These are phyloP conservation scores for Pestalotiopsis fici DNA, from an alignment of 2,329 filamentous ascomycete genomes.

Conservation along the genomic window DNA sequence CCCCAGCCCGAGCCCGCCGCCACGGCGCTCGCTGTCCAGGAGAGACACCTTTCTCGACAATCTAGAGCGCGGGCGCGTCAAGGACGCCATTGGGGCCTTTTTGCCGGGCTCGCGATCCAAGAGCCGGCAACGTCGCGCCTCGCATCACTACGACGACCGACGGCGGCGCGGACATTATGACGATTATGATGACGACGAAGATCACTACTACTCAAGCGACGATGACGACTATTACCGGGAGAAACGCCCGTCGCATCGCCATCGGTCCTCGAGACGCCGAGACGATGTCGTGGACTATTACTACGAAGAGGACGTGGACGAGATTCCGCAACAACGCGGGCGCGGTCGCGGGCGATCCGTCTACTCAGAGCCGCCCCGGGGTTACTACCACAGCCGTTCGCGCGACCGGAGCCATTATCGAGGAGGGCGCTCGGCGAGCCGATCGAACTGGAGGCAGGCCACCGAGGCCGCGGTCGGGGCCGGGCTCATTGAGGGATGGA, in stretches of 20 bases:
- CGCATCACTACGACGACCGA: neutral
- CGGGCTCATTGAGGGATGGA: conserved; percentile 22
- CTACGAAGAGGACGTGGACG: neutral
- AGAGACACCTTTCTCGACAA: neutral
- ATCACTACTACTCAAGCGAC: neutral
- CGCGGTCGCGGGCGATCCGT: neutral
- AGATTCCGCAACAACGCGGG: neutral
- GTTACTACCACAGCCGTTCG: neutral
- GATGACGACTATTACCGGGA: neutral
- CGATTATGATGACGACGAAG: neutral
- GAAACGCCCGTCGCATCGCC: neutral
- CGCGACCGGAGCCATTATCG: neutral
- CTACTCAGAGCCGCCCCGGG: neutral
- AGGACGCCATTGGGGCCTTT: neutral
- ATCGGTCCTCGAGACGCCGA: neutral
- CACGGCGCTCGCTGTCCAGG: neutral
- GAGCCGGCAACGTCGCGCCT: neutral
- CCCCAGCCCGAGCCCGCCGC: neutral
- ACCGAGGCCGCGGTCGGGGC: conserved; percentile 24
- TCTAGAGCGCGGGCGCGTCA: neutral
- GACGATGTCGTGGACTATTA: neutral
- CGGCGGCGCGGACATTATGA: neutral
- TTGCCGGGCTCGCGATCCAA: neutral
- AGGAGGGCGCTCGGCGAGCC: neutral
- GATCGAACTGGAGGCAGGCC: conserved; percentile 18